Percentiles rank a stretch among this genome's conserved stretches.
Conservation (phyloP, 1,139 yeast species). For the Lodderomyces parapsilosis region DNA sequence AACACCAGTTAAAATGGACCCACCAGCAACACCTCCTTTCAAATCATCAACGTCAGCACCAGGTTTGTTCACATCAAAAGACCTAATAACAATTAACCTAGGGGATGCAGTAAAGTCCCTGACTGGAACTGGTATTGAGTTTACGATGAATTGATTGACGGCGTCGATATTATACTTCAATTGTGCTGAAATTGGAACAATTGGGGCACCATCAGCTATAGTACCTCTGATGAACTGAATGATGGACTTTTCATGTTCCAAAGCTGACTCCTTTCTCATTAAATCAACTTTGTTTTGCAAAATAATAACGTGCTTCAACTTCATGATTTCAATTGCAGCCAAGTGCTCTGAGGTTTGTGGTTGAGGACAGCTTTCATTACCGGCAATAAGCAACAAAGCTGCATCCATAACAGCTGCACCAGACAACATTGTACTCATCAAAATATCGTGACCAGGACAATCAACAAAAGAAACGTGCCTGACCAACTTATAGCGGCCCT, state of each 20-base stretch:
- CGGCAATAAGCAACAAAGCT: conserved; percentile 91
- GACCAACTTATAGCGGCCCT: conserved; percentile 81
- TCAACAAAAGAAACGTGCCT: conserved; percentile 99
- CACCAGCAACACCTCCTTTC: conserved; percentile 99
- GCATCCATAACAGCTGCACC: conserved; percentile 99
- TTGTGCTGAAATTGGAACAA: conserved; percentile 98
- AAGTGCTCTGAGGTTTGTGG: conserved; percentile 99
- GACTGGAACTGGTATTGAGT: conserved; percentile 92
- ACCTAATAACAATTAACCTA: conserved; percentile 93
- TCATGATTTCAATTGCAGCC: conserved; percentile 99
- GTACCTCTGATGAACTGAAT: conserved; percentile 94
- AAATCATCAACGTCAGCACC: conserved; percentile 97
- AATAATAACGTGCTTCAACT: conserved; percentile 92
- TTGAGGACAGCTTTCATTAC: conserved; percentile 99
- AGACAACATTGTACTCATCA: conserved; percentile 99
- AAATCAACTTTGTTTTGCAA: conserved; percentile 97
- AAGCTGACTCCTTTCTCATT: conserved; percentile 95
- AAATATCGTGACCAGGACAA: conserved; percentile 99
- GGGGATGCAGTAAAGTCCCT: conserved; percentile 95
- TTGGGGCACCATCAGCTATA: conserved; percentile 98
- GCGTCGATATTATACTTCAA: conserved; percentile 98
- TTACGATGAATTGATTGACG: conserved; percentile 93
- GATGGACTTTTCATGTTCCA: conserved; percentile 93
- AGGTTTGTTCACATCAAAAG: conserved; percentile 98
- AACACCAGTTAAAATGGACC: conserved; percentile 95